Evolutionary conservation across 345 rosid species (phyloP), one percentile per base, ranked within the genome.

Genomic region (Luvunga scandens): DNA sequence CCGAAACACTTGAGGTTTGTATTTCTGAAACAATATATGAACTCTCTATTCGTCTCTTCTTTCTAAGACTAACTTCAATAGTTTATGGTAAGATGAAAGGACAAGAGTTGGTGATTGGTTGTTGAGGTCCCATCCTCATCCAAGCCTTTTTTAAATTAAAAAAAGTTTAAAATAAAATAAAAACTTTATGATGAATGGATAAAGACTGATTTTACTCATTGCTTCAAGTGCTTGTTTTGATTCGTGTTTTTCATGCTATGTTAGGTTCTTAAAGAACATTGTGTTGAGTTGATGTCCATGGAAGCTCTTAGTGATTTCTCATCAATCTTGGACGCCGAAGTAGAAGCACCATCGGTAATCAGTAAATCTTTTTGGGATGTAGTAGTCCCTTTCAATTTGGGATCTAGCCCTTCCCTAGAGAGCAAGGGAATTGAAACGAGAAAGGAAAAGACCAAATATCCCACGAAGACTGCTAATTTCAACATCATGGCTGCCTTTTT

Each of bases 251-350:
- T 28, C 30, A 19, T 25, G 57, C 34, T 57, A 34, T 68, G 6
- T 25, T 79, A 95, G 99, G 92, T 91, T 56, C 56, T 93, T 77
- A 92, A 91, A 82, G 97, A 93, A 72, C 99, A 89, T 78, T 95
- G 96, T 66, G 82, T 87, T 18, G 98, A 93, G 88, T 66, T 93
- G 81, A 90, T 92, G 90, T 90, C 94, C 30, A 88, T 89, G 93
- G 94, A 89, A 84, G 83, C 86, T 63, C 83, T 83, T 72, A 67
- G 82, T 6, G 93, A 90, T 76, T 50, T 62, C 56, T 87, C 92
- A 48, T 78, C 73, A 39, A 77, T 92, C 24, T 80, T 91, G 80
- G 92, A 91, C 79, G 89, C 88, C 4, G 98, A 95, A 86, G 78
- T 57, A 25, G 92, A 91, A 69, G 87, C 89, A 4, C 73, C 88